Evolutionary conservation across 768 basidiomycete species (phyloP).

Genomic region (Naganishia antarctica): DNA sequence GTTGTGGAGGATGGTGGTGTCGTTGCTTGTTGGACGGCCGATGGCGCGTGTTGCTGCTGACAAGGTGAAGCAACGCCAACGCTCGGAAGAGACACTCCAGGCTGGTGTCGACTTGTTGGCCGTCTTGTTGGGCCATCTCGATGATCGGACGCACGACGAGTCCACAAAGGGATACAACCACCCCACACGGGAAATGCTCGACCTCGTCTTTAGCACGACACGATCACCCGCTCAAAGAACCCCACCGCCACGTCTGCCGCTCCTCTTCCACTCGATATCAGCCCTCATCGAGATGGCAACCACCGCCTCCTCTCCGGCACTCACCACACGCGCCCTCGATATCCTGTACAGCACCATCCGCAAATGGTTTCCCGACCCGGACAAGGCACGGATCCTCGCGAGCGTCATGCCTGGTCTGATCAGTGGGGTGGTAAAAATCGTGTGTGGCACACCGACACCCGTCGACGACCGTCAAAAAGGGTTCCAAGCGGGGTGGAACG

Average conservation of each 20-base stretch:
- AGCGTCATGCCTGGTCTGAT: slow-evolving; percentile 74
- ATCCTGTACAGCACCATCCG: slow-evolving; percentile 57
- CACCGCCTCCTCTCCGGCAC: slow-evolving; percentile 58
- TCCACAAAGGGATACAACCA: background rate
- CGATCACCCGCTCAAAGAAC: background rate
- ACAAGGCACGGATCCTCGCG: slow-evolving; percentile 48
- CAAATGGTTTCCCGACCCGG: slow-evolving; percentile 54
- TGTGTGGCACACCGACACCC: slow-evolving; percentile 53
- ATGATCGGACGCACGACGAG: background rate
- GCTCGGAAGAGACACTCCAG: slow-evolving; percentile 73
- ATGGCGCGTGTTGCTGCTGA: slow-evolving; percentile 46
- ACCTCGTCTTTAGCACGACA: background rate
- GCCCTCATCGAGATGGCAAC: slow-evolving; percentile 59
- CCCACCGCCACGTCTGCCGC: slow-evolving; percentile 56
- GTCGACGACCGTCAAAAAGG: slow-evolving; percentile 35
- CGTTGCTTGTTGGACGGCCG: slow-evolving; percentile 57
- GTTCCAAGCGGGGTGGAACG: background rate
- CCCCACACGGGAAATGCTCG: slow-evolving; percentile 7
- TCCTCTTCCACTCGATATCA: slow-evolving; percentile 77
- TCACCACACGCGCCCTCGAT: slow-evolving; percentile 58
- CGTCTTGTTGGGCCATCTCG: slow-evolving; percentile 55
- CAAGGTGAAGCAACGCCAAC: slow-evolving; percentile 62
- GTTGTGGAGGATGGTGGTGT: slow-evolving; percentile 68
- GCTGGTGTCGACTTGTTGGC: slow-evolving; percentile 67
- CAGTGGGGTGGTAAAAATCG: slow-evolving; percentile 68